Evolutionary conservation across 2,329 filamentous ascomycete species (phyloP), one percentile per base, ranked within the genome.

Genomic region (Lachnellula suecica): DNA sequence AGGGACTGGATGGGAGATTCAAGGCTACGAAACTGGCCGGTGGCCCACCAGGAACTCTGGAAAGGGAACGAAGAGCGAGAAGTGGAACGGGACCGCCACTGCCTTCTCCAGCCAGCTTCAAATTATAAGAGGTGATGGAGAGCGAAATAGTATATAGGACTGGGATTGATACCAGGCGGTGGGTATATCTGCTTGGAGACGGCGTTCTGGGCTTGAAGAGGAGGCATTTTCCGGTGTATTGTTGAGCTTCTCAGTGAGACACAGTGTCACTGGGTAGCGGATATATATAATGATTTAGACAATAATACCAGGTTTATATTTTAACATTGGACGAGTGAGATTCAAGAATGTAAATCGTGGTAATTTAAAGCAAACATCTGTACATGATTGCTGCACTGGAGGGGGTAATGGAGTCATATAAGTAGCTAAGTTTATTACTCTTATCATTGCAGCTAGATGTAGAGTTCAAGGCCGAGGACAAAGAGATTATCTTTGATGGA

Each of bases 1-100:
- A 80, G 43, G 80, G 78, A 9, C 75, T 85, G 59, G 77, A 79
- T 57, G 79, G 81, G 54, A 82, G 84, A 64, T 83, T 88, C 68
- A 81, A 77, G 62, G 72, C 67, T 42, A 69, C 52, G 59, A 68
- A 59, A 31, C 67, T 72, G 64, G 71, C 66, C 48, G 71, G 59
- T 59, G 70, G 71, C 15, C 63, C 64, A 27, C 65, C 66, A 63
- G 76, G 66, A 51, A 73, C 66, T 13, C 25, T 67, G 4, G 67
- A 69, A 51, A 60, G 74, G 56, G 72, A 78, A 52, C 67, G 79
- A 56, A 70, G 72, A 45, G 79, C 70, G 29, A 63, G 70, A 54
- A 71, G 70, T 58, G 70, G 69, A 35, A 71, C 69, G 10, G 73
- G 74, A 6, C 71, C 67, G 27, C 66, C 66, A 17, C 13, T 52